phyloP scores from a whole-genome alignment of 1,284 basidiomycete genomes.

The Boletus austroedulis region DNA sequence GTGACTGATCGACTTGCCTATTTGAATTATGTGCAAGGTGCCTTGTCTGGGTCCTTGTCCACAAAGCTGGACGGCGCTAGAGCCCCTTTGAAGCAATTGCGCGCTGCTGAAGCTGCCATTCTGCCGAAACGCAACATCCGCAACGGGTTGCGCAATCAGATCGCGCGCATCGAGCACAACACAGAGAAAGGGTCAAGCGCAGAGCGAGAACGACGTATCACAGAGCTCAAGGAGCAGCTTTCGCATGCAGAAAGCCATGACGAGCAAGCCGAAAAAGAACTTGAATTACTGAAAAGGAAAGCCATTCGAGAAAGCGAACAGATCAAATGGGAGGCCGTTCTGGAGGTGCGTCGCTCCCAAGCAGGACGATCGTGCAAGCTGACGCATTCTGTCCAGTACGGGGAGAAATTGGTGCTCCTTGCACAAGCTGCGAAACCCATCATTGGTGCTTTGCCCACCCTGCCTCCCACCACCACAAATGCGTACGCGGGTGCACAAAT shows the following conservation, averaged over 20 bases:
- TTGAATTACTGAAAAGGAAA: conserved; percentile 69
- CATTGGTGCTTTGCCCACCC: conserved; percentile 54
- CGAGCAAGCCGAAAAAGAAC: conserved; percentile 59
- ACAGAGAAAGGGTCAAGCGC: conserved; percentile 54
- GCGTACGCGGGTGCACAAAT: conserved; percentile 60
- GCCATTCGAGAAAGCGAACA: conserved; percentile 68
- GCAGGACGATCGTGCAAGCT: conserved; percentile 1
- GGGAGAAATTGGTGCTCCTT: conserved; percentile 70
- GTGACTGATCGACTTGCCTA: conserved; percentile 77
- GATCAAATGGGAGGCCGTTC: conserved; percentile 71
- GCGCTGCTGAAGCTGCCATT: conserved; percentile 63
- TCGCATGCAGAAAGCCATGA: conserved; percentile 63
- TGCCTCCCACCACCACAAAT: conserved; percentile 53
- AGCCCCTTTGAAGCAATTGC: conserved; percentile 62
- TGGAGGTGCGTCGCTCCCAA: conserved; percentile 53
- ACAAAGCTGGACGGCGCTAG: conserved; percentile 60
- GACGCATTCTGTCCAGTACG: conserved; percentile 47
- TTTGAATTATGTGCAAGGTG: conserved; percentile 70
- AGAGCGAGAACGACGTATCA: conserved; percentile 51
- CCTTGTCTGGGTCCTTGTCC: conserved; percentile 58
- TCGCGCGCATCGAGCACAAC: conserved; percentile 62
- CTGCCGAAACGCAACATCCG: conserved; percentile 60
- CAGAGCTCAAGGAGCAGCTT: conserved; percentile 63
- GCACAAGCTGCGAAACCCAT: conserved; percentile 65
- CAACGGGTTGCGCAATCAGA: conserved; percentile 54